A percentile compares a stretch with the other conserved stretches of the same genome.
These are phyloP conservation scores for Haplographium delicatum DNA, from an alignment of 495 filamentous ascomycete genomes.

Conservation along the genomic window DNA sequence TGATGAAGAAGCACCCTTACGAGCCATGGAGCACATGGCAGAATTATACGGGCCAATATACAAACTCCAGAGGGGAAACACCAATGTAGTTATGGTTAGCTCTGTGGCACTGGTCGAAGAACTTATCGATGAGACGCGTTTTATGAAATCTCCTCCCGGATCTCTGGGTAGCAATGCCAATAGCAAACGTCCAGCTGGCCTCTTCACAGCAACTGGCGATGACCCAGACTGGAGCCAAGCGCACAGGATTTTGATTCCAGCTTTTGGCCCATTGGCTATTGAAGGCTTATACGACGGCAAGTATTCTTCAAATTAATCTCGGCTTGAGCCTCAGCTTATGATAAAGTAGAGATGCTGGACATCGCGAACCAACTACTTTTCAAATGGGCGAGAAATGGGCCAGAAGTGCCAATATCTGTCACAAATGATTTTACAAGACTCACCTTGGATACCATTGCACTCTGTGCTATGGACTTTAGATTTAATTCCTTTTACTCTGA, in stretches of 20 bases:
- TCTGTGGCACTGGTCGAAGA: constrained; percentile 46
- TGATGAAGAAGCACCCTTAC: constrained; percentile 58
- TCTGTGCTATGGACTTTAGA: constrained; percentile 51
- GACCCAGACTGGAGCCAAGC: constrained; percentile 55
- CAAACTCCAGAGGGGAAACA: constrained; percentile 3
- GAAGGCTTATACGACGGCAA: constrained; percentile 47
- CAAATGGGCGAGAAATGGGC: constrained; percentile 54
- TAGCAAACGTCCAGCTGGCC: constrained; percentile 42
- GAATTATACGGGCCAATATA: constrained; percentile 48
- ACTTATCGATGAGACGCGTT: constrained; percentile 49
- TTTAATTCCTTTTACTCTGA: constrained; percentile 59
- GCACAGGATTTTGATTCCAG: constrained; percentile 51
- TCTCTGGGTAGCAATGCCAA: constrained; percentile 29
- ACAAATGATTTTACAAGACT: constrained; percentile 55
- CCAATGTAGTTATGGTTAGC: constrained; percentile 39
- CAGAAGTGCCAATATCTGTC: constrained; percentile 36
- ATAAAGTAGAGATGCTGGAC: constrained; percentile 48
- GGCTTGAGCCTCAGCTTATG: no score
- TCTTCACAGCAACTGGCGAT: constrained; percentile 41
- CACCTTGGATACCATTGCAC: constrained; percentile 53
- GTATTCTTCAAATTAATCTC: no score
- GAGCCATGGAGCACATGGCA: constrained; percentile 41
- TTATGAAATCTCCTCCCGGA: constrained; percentile 43
- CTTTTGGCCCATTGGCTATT: constrained; percentile 56
- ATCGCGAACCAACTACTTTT: constrained; percentile 50